A percentile compares a stretch with the other conserved stretches of the same genome.
Evolutionary conservation across 2,329 filamentous ascomycete species (phyloP).

Genomic region (Dactylellina leptospora): DNA sequence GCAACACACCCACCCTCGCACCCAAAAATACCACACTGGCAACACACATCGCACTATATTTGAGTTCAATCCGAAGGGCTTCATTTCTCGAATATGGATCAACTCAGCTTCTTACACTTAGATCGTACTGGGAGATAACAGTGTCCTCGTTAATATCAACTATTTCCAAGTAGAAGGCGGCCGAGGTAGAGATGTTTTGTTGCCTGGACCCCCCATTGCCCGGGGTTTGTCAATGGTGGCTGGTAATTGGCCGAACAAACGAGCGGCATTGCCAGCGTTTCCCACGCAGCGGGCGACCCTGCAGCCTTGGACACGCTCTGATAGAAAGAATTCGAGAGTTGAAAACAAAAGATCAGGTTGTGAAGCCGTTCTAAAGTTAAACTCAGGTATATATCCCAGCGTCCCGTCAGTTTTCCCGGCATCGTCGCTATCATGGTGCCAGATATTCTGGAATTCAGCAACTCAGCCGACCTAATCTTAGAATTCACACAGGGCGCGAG

Average conservation of each 20-base stretch:
- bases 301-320: too few relatives aligned
- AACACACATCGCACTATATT: not conserved
- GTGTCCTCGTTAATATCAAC: too few relatives aligned
- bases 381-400: not conserved
- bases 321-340: too few relatives aligned
- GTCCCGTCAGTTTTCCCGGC: not conserved
- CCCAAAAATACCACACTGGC: conserved; percentile 1
- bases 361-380: not conserved
- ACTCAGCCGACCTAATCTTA: conserved; percentile 17
- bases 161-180: not conserved
- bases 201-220: not conserved
- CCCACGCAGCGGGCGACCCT: not conserved
- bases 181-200: not conserved
- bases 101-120: too few relatives aligned
- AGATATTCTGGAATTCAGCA: conserved; percentile 20
- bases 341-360: too few relatives aligned
- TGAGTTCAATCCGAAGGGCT: not conserved
- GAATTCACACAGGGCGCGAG: conserved; percentile 15
- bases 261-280: not conserved
- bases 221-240: not conserved
- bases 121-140: too few relatives aligned
- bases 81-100: too few relatives aligned
- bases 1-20: not conserved
- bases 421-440: not conserved
- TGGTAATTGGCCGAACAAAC: conserved; percentile 16